Evolutionary conservation across 768 basidiomycete genomes (phyloP), one percentile per base, ranked within the genome.

Genomic region (Termitomyces bulborhizus): DNA sequence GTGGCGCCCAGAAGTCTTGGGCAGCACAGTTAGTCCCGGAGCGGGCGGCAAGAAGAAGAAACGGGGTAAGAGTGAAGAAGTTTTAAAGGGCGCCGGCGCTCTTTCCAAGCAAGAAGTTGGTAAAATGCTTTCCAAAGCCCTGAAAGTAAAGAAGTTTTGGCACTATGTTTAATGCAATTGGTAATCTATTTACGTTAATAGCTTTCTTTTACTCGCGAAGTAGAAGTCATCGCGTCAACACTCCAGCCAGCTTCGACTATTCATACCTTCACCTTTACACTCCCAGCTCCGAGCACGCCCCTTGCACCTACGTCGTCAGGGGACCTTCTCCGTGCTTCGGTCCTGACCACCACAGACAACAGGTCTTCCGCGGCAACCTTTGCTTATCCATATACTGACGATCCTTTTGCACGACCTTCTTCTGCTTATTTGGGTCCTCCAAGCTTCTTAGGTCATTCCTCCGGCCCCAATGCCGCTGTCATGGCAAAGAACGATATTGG

Each of bases 221-320:
- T 95, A 42, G 93, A 95, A 68, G 87, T 98, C 54, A 89, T 98
- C 66, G 92, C 93, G 13, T 93, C 93, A n/a, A 92, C 93, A 21
- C 80, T 95, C 9, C 91, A 95, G 62, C 95, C 95, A 6, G 88
- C 94, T 1, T 91, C 90, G 6, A 97, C 93, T 15, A 85, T 93
- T 44, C 93, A 97, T 67, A 88, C 84, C 0, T 98, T 97, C 72
- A 89, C 90, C 3, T 98, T 98, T 65, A 86, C 81, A 7, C 79
- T 93, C 46, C 87, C 90, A 46, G 83, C 88, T 4, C 83, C 88
- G 11, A 82, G 77, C 41, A 88, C 87, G 1, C 87, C 90, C 12
- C 77, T 90, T 6, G 88, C 88, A 0, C 85, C 91, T 3, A 83
- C 84, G 4, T 80, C 84, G 3, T 86, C 84, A 6, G 80, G 84